phyloP scores from a whole-genome alignment of 1,284 basidiomycete species.

The Ceratobasidium theobromae region DNA sequence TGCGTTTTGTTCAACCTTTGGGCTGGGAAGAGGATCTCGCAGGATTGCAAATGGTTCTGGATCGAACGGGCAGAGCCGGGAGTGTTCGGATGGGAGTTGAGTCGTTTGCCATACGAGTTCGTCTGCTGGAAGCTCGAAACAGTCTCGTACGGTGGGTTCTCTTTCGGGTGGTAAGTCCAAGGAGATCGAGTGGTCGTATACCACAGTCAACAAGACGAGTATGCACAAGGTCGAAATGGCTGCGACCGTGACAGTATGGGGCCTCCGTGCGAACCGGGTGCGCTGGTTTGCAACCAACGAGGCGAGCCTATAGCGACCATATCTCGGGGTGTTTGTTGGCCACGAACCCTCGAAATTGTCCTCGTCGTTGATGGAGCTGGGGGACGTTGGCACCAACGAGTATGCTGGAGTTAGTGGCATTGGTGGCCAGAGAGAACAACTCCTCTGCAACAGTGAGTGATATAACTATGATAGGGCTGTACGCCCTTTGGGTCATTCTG shows the following conservation, averaged over 20 bases:
- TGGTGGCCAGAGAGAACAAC: not conserved
- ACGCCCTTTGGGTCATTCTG: too few relatives aligned
- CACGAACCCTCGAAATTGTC: not conserved
- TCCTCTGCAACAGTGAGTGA: not conserved
- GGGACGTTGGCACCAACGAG: not conserved
- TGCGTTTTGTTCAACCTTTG: not conserved
- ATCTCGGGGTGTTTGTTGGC: not conserved
- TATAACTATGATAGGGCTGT: not conserved
- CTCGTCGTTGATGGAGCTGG: not conserved
- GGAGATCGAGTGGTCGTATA: not conserved
- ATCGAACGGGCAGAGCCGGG: constrained; percentile 14
- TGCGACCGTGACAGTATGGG: not conserved
- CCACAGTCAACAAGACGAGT: not conserved
- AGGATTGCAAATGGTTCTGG: constrained; percentile 15
- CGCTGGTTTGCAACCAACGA: not conserved
- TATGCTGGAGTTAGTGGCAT: constrained; percentile 9
- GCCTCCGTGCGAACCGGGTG: not conserved
- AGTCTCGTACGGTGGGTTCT: not conserved
- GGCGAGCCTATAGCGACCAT: not conserved
- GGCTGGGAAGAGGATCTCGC: not conserved
- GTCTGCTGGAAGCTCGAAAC: constrained; percentile 21
- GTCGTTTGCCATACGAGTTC: constrained; percentile 24
- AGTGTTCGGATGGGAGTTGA: constrained; percentile 6
- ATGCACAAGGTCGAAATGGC: constrained; percentile 7
- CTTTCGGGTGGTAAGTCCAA: not conserved